phyloP scores from a whole-genome alignment of 768 basidiomycete genomes.

The Astraeus odoratus region DNA sequence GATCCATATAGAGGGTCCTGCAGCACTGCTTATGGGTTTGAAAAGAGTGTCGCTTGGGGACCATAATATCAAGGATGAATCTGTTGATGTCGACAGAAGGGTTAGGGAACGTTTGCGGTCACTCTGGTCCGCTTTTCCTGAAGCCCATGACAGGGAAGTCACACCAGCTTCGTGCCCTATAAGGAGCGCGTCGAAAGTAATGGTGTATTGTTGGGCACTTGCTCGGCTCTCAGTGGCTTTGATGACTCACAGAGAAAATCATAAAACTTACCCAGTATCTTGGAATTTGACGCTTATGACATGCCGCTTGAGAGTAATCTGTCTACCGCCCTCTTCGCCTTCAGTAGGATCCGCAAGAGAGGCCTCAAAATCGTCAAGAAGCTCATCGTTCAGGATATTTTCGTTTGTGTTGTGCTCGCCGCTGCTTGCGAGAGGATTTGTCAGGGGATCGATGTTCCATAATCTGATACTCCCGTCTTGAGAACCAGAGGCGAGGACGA shows the following conservation, averaged over 20 bases:
- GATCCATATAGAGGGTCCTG: slow-evolving; percentile 71
- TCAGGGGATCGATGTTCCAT: slow-evolving; percentile 71
- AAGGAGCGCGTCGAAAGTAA: slow-evolving; percentile 90
- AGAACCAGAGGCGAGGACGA: slow-evolving; percentile 87
- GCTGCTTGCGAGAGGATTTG: slow-evolving; percentile 17
- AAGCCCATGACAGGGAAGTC: slow-evolving; percentile 83
- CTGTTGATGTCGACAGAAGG: slow-evolving; percentile 88
- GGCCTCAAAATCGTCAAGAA: slow-evolving; percentile 84
- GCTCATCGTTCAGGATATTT: slow-evolving; percentile 51
- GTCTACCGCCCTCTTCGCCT: slow-evolving; percentile 70
- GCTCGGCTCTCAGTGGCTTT: slow-evolving; percentile 1
- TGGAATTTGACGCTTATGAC: slow-evolving; percentile 57
- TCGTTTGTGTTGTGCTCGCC: slow-evolving; percentile 13
- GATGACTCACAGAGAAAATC: slow-evolving; percentile 12
- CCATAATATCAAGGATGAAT: slow-evolving; percentile 96
- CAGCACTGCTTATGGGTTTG: slow-evolving; percentile 30
- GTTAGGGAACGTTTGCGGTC: slow-evolving; percentile 30
- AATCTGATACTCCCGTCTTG: slow-evolving; percentile 92
- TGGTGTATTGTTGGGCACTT: slow-evolving; percentile 53
- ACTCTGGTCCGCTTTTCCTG: slow-evolving; percentile 21
- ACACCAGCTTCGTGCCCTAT: slow-evolving; percentile 95
- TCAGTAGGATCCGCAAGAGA: slow-evolving; percentile 67
- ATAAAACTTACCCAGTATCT: slow-evolving; percentile 14
- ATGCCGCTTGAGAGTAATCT: slow-evolving; percentile 87
- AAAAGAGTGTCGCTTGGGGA: slow-evolving; percentile 55